Percentiles rank a stretch among this genome's conserved stretches.
phyloP scores from a whole-genome alignment of 2,329 filamentous ascomycete genomes.

The Xylariales sp. region DNA sequence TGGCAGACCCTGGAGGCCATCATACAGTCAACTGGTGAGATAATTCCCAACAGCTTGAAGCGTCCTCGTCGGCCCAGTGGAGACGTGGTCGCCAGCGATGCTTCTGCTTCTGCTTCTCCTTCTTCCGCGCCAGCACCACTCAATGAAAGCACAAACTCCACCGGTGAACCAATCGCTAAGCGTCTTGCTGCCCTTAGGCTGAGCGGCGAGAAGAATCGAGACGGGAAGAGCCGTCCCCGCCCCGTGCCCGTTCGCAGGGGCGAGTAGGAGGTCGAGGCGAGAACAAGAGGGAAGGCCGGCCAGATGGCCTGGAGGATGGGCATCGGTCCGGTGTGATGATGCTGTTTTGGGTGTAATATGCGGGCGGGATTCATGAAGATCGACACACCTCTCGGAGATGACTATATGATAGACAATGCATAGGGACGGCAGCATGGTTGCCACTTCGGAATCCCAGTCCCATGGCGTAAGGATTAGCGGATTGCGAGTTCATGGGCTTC shows the following conservation, averaged over 20 bases:
- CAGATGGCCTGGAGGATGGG: too few species aligned
- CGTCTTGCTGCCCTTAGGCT: constrained; percentile 34
- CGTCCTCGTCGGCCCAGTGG: constrained; percentile 45
- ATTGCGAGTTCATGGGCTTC: too few species aligned
- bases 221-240: constrained; percentile 3
- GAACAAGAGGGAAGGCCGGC: too few species aligned
- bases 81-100: constrained; percentile 21
- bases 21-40: constrained; percentile 95
- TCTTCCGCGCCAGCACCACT: neutral
- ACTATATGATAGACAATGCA: too few species aligned
- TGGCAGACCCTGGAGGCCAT: constrained; percentile 94
- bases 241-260: neutral
- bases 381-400: too few species aligned
- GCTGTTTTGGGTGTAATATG: too few species aligned
- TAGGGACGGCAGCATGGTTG: too few species aligned
- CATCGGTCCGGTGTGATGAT: too few species aligned
- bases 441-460: too few species aligned
- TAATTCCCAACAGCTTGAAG: constrained; percentile 62
- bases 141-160: constrained; percentile 15
- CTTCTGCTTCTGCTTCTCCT: constrained; percentile 10
- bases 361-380: too few species aligned
- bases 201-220: constrained; percentile 17
- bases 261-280: too few species aligned
- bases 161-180: constrained; percentile 31
- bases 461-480: too few species aligned